Conservation (phyloP, 306 rosid genomes). For the Cicer cuneatum region DNA sequence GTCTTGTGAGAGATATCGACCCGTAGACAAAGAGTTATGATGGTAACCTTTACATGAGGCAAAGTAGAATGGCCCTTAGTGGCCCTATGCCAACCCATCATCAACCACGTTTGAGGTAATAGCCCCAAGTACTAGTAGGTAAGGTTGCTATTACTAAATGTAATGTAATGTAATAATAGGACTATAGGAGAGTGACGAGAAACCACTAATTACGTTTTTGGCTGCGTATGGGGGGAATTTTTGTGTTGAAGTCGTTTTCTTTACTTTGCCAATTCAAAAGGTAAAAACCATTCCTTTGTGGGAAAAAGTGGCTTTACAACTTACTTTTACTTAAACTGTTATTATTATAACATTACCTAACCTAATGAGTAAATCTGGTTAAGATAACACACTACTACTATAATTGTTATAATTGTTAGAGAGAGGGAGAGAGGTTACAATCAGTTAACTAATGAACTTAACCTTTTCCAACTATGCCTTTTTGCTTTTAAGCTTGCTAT, state of each 20-base stretch:
- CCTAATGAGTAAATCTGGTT: conserved; percentile 20
- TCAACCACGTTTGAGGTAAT: conserved; percentile 41
- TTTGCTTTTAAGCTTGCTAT: conserved; percentile 26
- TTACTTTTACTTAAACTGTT: conserved; percentile 13
- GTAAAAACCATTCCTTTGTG: conserved; percentile 32
- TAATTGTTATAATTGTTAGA: neutral
- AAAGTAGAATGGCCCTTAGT: conserved; percentile 44
- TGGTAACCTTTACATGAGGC: conserved; percentile 53
- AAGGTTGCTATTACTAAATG: conserved; percentile 44
- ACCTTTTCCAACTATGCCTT: neutral
- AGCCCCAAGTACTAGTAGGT: conserved; percentile 43
- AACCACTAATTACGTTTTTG: conserved; percentile 44
- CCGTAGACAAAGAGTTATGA: conserved; percentile 36
- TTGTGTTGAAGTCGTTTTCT: conserved; percentile 40
- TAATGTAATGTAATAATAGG: conserved; percentile 16
- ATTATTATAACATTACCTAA: conserved; percentile 19
- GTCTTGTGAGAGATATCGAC: neutral
- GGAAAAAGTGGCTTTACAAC: conserved; percentile 16
- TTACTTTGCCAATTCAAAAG: conserved; percentile 28
- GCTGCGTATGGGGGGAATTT: neutral
- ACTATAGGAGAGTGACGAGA: conserved; percentile 14
- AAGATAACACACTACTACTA: conserved; percentile 26
- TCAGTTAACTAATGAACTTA: conserved; percentile 1
- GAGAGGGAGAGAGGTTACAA: neutral
- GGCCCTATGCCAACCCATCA: conserved; percentile 48